Conservation (phyloP, 2,329 filamentous ascomycete genomes). For the Gnomoniopsis sp. region DNA sequence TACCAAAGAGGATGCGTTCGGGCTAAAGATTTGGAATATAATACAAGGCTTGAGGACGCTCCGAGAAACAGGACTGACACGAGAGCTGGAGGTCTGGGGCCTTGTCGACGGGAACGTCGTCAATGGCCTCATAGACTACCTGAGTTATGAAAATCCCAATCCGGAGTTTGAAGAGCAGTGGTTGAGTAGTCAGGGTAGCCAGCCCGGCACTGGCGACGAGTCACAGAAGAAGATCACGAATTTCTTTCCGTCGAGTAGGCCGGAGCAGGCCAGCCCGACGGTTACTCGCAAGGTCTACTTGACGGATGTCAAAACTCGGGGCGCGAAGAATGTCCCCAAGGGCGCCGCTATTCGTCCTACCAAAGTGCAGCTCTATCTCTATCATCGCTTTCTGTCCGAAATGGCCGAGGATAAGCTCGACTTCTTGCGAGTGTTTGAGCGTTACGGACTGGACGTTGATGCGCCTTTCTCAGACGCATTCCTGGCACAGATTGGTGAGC, state of each 20-base stretch:
- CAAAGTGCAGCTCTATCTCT: conserved; percentile 84
- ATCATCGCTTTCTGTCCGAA: conserved; percentile 77
- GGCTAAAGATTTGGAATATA: conserved; percentile 83
- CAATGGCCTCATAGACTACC: conserved; percentile 84
- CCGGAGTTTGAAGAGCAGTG: conserved; percentile 62
- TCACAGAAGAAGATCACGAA: conserved; percentile 37
- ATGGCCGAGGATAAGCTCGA: conserved; percentile 70
- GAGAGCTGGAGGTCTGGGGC: conserved; percentile 84
- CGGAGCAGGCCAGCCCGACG: not conserved
- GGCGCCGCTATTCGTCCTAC: conserved; percentile 68
- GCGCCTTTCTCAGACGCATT: conserved; percentile 74
- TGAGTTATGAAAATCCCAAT: conserved; percentile 76
- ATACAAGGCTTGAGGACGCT: conserved; percentile 79
- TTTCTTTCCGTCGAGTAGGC: conserved; percentile 32
- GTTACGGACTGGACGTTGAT: conserved; percentile 67
- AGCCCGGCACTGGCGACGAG: conserved; percentile 21
- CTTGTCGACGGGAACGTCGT: conserved; percentile 76
- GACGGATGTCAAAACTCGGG: conserved; percentile 84
- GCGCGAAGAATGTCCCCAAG: conserved; percentile 59
- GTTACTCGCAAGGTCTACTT: conserved; percentile 57
- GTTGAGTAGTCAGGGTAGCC: conserved; percentile 33
- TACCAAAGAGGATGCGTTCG: conserved; percentile 79
- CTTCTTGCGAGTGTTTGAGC: conserved; percentile 63
- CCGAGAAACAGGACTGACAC: conserved; percentile 65
- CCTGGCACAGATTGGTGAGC: conserved; percentile 66